A percentile compares a stretch with the other conserved stretches of the same genome.
Evolutionary conservation across 306 rosid species (phyloP).

Genomic region (Rubus idaeus): DNA sequence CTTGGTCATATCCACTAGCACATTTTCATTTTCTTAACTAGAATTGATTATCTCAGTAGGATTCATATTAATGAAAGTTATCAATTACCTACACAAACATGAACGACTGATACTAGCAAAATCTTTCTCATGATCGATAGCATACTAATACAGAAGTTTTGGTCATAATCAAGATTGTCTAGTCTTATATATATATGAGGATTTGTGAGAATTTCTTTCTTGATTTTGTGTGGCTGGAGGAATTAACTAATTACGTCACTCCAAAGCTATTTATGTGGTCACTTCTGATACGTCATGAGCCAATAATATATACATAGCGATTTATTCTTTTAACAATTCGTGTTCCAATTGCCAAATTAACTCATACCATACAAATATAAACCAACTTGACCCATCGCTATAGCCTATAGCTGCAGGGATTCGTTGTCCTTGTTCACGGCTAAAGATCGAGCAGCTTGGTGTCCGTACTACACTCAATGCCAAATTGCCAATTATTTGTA

Average conservation of each 20-base stretch:
- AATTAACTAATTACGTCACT: neutral
- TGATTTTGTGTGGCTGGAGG: neutral
- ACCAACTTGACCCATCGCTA: too few species aligned
- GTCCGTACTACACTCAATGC: too few species aligned
- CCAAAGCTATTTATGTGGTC: neutral
- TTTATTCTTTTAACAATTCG: too few species aligned
- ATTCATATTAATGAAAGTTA: neutral
- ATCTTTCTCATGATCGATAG: neutral
- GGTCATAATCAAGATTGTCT: neutral
- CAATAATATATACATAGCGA: too few species aligned
- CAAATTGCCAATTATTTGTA: too few species aligned
- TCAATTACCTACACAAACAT: neutral
- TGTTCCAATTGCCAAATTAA: too few species aligned
- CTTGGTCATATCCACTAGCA: neutral
- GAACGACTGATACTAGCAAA: neutral
- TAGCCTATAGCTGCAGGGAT: too few species aligned
- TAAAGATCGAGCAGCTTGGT: too few species aligned
- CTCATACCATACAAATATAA: too few species aligned
- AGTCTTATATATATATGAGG: neutral
- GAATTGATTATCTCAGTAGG: neutral
- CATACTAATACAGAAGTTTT: neutral
- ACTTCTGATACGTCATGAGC: neutral
- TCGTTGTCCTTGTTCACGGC: too few species aligned
- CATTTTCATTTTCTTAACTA: neutral
- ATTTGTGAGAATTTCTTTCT: neutral